phyloP scores from a whole-genome alignment of 2,329 filamentous ascomycete species.

The Metarhizium guizhouense region DNA sequence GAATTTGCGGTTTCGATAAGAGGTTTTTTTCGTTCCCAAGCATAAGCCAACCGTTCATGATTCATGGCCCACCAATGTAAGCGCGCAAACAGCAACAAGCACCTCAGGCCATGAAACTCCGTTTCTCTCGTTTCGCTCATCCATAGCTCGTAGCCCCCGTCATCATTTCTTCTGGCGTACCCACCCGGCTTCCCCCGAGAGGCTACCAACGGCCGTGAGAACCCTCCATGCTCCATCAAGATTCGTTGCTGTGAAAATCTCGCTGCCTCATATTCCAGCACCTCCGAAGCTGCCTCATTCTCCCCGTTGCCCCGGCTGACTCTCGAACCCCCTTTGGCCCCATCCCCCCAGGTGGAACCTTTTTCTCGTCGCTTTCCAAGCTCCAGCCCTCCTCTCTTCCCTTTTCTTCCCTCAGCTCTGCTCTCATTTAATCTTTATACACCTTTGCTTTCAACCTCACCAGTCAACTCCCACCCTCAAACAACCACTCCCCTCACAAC shows the following conservation, averaged over 20 bases:
- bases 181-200: conserved; percentile 29
- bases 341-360: conserved; percentile 24
- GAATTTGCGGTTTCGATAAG: not conserved
- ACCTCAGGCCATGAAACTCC: conserved; percentile 22
- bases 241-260: conserved; percentile 22
- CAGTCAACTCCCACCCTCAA: conserved; percentile 20
- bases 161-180: conserved; percentile 17
- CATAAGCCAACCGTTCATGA: conserved; percentile 4
- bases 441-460: conserved; percentile 24
- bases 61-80: conserved; percentile 8
- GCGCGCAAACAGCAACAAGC: conserved; percentile 6
- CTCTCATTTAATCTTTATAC: conserved; percentile 24
- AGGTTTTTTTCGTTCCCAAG: not conserved
- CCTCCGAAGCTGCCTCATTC: conserved; percentile 13
- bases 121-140: not conserved
- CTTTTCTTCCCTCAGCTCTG: conserved; percentile 26
- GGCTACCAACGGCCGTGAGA: conserved; percentile 17
- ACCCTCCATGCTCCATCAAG: conserved; percentile 5
- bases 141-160: conserved; percentile 9
- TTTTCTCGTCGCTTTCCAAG: conserved; percentile 25
- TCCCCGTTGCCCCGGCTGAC: conserved; percentile 27
- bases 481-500: conserved; percentile 26
- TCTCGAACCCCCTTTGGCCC: conserved; percentile 19
- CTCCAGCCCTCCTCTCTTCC: conserved; percentile 29
- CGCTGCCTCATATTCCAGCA: conserved; percentile 15